Evolutionary conservation across 75 land plant species (phyloP).

Genomic region (Azolla pinnata): DNA sequence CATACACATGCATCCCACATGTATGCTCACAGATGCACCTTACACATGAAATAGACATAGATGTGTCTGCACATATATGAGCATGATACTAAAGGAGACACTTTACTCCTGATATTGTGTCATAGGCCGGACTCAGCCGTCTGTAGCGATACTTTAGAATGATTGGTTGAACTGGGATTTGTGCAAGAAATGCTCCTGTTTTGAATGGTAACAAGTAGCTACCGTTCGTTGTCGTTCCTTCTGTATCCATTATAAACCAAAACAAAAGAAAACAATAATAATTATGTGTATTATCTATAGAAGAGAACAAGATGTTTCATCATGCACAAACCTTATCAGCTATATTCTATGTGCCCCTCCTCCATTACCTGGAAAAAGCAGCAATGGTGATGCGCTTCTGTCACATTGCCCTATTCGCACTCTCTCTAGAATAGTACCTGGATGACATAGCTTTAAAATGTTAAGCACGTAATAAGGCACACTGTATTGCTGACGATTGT

Average conservation of each 20-base stretch:
- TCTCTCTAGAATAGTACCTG: constrained; percentile 76
- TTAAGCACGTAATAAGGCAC: not conserved
- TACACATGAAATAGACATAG: no score
- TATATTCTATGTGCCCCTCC: no score
- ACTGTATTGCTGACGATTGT: no score
- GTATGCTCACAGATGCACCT: no score
- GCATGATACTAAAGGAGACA: no score
- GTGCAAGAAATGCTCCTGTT: constrained; percentile 91
- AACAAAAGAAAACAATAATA: not conserved
- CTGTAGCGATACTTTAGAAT: constrained; percentile 73
- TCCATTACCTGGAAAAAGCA: constrained; percentile 85
- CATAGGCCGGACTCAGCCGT: constrained; percentile 98
- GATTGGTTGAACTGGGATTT: constrained; percentile 73
- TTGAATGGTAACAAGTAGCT: constrained; percentile 85
- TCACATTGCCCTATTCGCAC: constrained; percentile 59
- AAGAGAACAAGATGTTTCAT: not conserved
- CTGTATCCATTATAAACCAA: constrained; percentile 42
- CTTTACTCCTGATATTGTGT: constrained; percentile 82
- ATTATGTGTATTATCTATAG: not conserved
- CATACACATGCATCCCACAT: no score
- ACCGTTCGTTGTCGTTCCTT: constrained; percentile 98
- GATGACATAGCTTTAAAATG: not conserved
- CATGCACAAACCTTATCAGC: no score
- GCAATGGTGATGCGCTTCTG: constrained; percentile 59
- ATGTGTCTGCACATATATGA: no score